A percentile compares a stretch with the other conserved stretches of the same genome.
Conservation (phyloP, 1,139 yeast genomes). For the Yamadazyma sp. region DNA sequence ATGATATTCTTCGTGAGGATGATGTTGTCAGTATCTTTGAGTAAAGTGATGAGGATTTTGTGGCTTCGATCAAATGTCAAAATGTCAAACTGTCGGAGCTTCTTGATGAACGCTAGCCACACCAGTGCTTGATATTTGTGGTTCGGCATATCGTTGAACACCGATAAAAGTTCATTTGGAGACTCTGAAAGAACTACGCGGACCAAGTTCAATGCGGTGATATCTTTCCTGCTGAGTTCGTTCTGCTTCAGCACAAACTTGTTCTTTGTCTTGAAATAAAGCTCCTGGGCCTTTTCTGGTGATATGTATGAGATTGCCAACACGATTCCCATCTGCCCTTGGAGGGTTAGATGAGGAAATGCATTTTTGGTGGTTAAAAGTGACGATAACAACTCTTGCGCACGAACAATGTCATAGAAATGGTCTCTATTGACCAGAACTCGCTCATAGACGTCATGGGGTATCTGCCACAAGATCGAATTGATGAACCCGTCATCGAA, state of each 20-base stretch:
- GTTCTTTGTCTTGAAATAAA: conserved; percentile 30
- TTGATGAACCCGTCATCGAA: conserved; percentile 19
- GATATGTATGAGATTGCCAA: conserved; percentile 30
- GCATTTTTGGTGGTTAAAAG: conserved; percentile 14
- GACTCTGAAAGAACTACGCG: conserved; percentile 26
- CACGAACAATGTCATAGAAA: conserved; percentile 18
- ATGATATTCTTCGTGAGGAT: conserved; percentile 34
- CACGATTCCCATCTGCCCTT: conserved; percentile 41
- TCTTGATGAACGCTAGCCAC: conserved; percentile 39
- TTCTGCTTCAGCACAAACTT: conserved; percentile 16
- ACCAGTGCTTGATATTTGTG: conserved; percentile 26
- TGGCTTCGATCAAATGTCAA: conserved; percentile 30
- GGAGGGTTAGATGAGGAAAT: conserved; percentile 19
- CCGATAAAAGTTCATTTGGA: conserved; percentile 33
- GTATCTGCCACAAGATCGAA: conserved; percentile 24
- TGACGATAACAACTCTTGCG: conserved; percentile 34
- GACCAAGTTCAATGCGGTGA: conserved; percentile 25
- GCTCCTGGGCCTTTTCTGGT: conserved; percentile 23
- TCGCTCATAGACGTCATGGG: conserved; percentile 14
- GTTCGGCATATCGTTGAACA: conserved; percentile 28
- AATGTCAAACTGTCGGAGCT: conserved; percentile 33
- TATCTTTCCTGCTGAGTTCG: conserved; percentile 15
- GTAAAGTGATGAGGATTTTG: conserved; percentile 26
- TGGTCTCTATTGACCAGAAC: background rate
- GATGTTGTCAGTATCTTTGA: conserved; percentile 20